Evolutionary conservation across 2,329 filamentous ascomycete genomes (phyloP), one percentile per base, ranked within the genome.

Genomic region (Blastomyces silverae): DNA sequence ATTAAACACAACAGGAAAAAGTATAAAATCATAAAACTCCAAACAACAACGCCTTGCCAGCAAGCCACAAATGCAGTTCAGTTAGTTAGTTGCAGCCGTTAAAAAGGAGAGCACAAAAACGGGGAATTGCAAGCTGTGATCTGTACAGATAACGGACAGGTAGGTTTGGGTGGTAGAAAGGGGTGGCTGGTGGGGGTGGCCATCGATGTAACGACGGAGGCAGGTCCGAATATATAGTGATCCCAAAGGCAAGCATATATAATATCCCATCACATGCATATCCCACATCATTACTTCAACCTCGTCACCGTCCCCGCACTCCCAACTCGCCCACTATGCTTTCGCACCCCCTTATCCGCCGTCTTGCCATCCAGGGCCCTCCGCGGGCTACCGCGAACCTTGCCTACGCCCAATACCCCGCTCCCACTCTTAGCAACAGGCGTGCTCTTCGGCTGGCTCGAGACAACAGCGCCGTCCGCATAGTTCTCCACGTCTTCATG

Each of bases 401-500:
- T 90, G 75, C 83, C 82, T 70, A 89, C 75, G 66, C 79, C 78
- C 76, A 79, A 81, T 75, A 77, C 74, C 67, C 78, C 80, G 59
- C 84, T 79, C 44, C 79, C 77, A 48, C 84, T 85, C 70, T 86
- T 84, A 44, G 80, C 75, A 7, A 78, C 75, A 7, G 78, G 77
- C 66, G 86, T 85, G 1, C 76, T 75, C 28, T 68, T 70, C 2
- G 71, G 68, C 65, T 50, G 70, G 68, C 66, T 74, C 56, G 50
- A 52, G 13, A 65, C 68, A 25, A 65, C 68, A 28, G 65, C 63
- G 31, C 63, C 46, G 60, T 75, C 80, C 70, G 72, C 76, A 87
- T 86, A 74, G 70, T 91, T 91, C 73, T 91, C 89, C 13, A 85
- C 83, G 69, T 91, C 89, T 66, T 89, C 85, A 25, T 79, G 76